These are phyloP conservation scores for Coprinopsis marcescibilis DNA, from an alignment of 768 basidiomycete species.

Conservation along the genomic window DNA sequence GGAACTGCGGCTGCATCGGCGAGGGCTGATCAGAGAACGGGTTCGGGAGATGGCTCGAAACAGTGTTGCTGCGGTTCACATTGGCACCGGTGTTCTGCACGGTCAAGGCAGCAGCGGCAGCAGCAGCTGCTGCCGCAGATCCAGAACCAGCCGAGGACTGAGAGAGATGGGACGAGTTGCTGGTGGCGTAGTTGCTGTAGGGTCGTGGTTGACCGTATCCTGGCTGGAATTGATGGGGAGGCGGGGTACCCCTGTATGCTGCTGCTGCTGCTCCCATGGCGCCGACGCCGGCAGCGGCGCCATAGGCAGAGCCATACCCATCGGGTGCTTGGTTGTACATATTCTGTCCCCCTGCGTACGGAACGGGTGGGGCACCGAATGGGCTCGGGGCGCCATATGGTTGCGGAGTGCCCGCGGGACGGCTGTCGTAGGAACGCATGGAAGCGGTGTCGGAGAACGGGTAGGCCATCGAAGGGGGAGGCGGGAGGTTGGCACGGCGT, in stretches of 20 bases:
- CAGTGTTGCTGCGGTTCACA: not conserved
- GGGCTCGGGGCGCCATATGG: constrained; percentile 1
- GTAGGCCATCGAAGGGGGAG: constrained; percentile 1
- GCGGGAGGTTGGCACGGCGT: not conserved
- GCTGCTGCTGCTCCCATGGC: no score
- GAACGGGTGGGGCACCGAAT: not conserved
- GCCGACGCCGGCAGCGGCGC: not conserved
- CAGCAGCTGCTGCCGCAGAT: no score
- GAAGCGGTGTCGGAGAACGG: constrained; percentile 7
- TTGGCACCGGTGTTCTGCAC: not conserved
- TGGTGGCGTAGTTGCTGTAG: no score
- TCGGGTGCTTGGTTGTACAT: not conserved
- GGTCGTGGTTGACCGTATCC: no score
- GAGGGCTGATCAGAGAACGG: constrained; percentile 10
- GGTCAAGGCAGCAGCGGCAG: no score
- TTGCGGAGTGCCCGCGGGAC: not conserved
- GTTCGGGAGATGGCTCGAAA: constrained; percentile 8
- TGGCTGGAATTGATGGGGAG: no score
- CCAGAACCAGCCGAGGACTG: no score
- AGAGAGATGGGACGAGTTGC: not conserved
- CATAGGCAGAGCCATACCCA: not conserved
- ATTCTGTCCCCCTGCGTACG: constrained; percentile 3
- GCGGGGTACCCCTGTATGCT: no score
- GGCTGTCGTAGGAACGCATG: no score
- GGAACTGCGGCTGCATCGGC: not conserved